Conservation (phyloP, 2,329 filamentous ascomycete species). For the Arthrobotrys pseudoclavata region DNA sequence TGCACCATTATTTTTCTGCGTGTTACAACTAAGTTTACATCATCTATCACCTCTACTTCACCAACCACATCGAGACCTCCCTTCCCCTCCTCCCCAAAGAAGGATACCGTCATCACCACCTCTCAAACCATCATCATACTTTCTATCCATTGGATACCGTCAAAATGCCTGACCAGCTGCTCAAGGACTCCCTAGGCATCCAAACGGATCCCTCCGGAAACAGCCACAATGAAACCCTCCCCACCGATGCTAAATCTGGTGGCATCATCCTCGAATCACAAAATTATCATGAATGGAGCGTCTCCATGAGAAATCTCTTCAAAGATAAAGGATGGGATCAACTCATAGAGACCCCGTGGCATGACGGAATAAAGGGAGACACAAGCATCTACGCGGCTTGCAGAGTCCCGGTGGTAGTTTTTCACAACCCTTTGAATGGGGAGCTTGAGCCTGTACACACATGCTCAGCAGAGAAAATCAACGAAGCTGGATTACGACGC, state of each 20-base stretch:
- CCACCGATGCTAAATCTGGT: neutral
- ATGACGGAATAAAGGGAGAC: neutral
- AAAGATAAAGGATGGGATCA: neutral
- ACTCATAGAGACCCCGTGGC: neutral
- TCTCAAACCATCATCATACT: neutral
- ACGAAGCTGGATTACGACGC: neutral
- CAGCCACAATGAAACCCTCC: neutral
- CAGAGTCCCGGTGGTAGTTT: neutral
- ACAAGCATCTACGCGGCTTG: neutral
- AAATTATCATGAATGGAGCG: neutral
- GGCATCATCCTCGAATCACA: neutral
- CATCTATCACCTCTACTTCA: too few relatives aligned
- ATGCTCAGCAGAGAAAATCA: neutral
- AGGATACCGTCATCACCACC: neutral
- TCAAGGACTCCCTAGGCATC: neutral
- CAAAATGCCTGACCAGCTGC: neutral
- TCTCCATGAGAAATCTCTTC: neutral
- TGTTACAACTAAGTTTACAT: neutral
- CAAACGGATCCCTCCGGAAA: neutral
- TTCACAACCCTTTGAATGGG: neutral
- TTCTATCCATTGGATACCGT: neutral
- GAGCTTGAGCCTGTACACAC: neutral
- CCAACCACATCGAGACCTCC: neutral
- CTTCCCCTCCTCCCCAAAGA: neutral
- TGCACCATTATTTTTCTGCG: neutral